A percentile compares a stretch with the other conserved stretches of the same genome.
Conservation (phyloP, 768 basidiomycete genomes). For the Suillus paluster region DNA sequence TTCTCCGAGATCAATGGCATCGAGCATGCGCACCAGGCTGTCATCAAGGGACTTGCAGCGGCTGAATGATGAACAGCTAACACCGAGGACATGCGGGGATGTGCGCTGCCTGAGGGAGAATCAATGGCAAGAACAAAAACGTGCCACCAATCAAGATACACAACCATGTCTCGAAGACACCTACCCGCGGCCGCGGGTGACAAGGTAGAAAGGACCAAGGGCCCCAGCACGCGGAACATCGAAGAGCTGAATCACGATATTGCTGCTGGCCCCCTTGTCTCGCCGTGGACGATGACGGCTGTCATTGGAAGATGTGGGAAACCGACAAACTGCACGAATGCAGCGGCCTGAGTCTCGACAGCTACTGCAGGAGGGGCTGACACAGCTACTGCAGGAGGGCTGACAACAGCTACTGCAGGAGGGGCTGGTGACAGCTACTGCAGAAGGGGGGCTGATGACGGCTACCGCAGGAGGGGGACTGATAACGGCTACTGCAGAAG, state of each 20-base stretch:
- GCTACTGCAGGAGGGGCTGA: too few species aligned
- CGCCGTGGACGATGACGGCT: not conserved
- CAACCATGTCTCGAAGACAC: constrained; percentile 47
- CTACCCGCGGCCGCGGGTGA: constrained; percentile 43
- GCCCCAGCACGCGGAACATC: constrained; percentile 1
- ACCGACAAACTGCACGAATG: too few species aligned
- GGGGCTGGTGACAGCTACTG: too few species aligned
- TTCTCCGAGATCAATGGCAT: constrained; percentile 2
- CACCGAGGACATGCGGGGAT: not conserved
- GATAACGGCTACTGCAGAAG: too few species aligned
- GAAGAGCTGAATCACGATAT: not conserved
- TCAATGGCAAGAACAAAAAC: too few species aligned
- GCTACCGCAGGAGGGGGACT: too few species aligned
- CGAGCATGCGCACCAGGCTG: not conserved
- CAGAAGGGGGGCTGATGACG: too few species aligned
- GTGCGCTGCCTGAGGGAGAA: constrained; percentile 5
- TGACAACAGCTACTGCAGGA: too few species aligned
- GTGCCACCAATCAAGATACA: too few species aligned
- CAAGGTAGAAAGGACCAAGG: constrained; percentile 41
- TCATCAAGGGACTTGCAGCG: not conserved
- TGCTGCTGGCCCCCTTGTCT: not conserved
- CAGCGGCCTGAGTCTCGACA: too few species aligned
- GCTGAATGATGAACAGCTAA: not conserved
- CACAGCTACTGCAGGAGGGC: too few species aligned
- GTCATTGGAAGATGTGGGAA: too few species aligned